Evolutionary conservation across 2,329 filamentous ascomycete species (phyloP), one percentile per base, ranked within the genome.

Genomic region (Scolecobasidium constrictum): DNA sequence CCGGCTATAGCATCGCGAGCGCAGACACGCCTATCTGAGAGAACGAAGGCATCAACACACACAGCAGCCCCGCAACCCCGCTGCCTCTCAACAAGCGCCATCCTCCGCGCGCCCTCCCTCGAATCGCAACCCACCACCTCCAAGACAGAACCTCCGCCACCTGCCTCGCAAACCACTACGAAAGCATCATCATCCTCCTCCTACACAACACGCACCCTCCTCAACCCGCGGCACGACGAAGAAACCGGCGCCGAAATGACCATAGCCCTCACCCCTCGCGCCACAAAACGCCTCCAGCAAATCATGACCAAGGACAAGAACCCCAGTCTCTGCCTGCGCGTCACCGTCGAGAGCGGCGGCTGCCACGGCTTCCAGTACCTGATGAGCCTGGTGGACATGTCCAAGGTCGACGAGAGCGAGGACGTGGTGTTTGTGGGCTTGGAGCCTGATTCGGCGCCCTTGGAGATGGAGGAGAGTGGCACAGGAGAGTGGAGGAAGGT

Each of bases 341-440:
- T 98, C 50, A 81, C 84, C 47, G 88, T 98, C 46, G 87, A 94
- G 57, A 86, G 83, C 44, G 92, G 92, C 49, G 92, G 92, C 44
- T 98, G 92, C 61, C 92, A 98, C 63, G 92, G 92, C 39, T 98
- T 98, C 62, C 92, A 98, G 60, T 98, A 98, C 58, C 68, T 94
- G 37, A 94, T 98, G 85, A 85, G 81, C 13, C 72, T 96, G 3
- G 81, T 86, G 2, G 77, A 66, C 15, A 60, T 60, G 9, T 64
- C 64, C 13, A 47, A 50, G 16, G 53, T 59, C 7, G 48, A 54
- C 4, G 48, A 52, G 2, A 80, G 87, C 47, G 92, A 96, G 53
- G 92, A 98, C 57, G 92, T 83, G 0, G 71, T 96, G 18, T 94
- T 96, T 31, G 40, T 45, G 3, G 40, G 31, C 11, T 38, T 20